Conservation (phyloP, 306 rosid genomes). For the Amphicarpaea edgeworthii region DNA sequence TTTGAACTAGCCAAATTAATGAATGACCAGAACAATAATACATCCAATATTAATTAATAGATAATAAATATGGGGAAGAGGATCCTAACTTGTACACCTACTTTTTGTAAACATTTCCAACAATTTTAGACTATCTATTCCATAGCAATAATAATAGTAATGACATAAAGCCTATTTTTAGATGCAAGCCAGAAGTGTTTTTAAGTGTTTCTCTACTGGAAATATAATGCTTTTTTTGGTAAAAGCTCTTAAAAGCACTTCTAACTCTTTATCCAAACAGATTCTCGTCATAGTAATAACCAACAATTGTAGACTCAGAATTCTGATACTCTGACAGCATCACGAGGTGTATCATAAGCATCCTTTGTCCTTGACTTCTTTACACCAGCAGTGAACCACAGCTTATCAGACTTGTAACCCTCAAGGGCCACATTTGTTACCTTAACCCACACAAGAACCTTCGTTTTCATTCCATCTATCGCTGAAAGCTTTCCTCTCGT, state of each 20-base stretch:
- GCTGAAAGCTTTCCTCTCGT: constrained; percentile 82
- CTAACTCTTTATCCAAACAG: too few relatives aligned
- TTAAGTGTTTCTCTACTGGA: too few relatives aligned
- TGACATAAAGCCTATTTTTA: too few relatives aligned
- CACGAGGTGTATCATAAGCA: constrained; percentile 67
- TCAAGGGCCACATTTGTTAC: constrained; percentile 81
- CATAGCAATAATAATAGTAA: constrained; percentile 27
- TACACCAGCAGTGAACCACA: constrained; percentile 91
- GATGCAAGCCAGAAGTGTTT: too few relatives aligned
- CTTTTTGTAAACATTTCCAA: constrained; percentile 33
- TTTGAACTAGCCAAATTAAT: constrained; percentile 16
- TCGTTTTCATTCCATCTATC: constrained; percentile 95
- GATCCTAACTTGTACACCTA: constrained; percentile 40
- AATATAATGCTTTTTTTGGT: too few relatives aligned
- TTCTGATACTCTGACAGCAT: constrained; percentile 69
- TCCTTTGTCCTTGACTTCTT: constrained; percentile 90
- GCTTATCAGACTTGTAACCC: constrained; percentile 84
- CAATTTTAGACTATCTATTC: constrained; percentile 29
- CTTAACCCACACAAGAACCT: constrained; percentile 95
- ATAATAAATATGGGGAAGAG: constrained; percentile 33
- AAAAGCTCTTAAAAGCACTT: too few relatives aligned
- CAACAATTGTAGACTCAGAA: constrained; percentile 54
- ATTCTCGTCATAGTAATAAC: too few relatives aligned
- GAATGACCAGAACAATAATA: constrained; percentile 44
- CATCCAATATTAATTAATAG: constrained; percentile 29